Evolutionary conservation across 768 basidiomycete genomes (phyloP).

Genomic region (Galerina sulciceps): DNA sequence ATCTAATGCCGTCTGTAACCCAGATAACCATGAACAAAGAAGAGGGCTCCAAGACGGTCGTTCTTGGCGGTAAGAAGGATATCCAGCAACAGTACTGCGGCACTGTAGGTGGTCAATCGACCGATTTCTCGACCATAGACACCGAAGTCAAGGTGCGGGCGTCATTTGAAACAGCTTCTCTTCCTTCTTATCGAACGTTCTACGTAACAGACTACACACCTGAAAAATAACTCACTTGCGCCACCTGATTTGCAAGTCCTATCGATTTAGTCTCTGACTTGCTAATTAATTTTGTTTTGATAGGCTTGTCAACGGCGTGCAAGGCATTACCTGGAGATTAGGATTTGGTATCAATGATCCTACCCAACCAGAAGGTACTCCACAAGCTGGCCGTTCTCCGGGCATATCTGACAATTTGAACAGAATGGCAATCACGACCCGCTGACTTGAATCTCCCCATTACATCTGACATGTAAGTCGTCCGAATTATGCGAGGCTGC

Average conservation of each 20-base stretch:
- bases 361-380: slow-evolving; percentile 57
- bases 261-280: not conserved
- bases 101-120: slow-evolving; percentile 65
- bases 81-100: slow-evolving; percentile 63
- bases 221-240: slow-evolving; percentile 60
- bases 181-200: not conserved
- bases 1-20: not conserved
- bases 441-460: slow-evolving; percentile 58
- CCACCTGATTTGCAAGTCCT: slow-evolving; percentile 62
- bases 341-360: slow-evolving; percentile 60
- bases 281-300: not conserved
- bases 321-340: slow-evolving; percentile 68
- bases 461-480: slow-evolving; percentile 50
- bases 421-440: slow-evolving; percentile 64
- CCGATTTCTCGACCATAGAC: slow-evolving; percentile 62
- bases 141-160: slow-evolving; percentile 57
- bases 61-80: slow-evolving; percentile 55
- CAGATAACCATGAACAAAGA: slow-evolving; percentile 65
- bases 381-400: too few relatives aligned
- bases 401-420: slow-evolving; percentile 7
- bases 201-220: slow-evolving; percentile 43
- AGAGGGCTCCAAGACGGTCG: slow-evolving; percentile 59
- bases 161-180: not conserved
- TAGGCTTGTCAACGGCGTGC: slow-evolving; percentile 58
- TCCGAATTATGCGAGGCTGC: slow-evolving; percentile 14